Evolutionary conservation across 1,139 yeast species (phyloP).

Genomic region (Lodderomyces elongisporus): DNA sequence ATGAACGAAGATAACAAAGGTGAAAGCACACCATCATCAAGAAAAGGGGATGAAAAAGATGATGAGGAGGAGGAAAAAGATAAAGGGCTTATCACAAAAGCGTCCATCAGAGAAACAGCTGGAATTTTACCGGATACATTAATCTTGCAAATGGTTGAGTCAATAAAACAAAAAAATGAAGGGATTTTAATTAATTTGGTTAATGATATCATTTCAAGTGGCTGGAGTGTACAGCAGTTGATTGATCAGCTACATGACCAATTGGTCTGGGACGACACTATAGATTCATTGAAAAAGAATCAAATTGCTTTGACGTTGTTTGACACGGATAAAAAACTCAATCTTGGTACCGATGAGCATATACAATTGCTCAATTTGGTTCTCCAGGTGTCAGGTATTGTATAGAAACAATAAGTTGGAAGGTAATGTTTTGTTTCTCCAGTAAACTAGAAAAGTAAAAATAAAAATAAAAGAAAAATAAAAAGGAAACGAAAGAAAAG

Average conservation of each 20-base stretch:
- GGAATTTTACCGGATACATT: conserved; percentile 71
- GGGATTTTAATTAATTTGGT: conserved; percentile 41
- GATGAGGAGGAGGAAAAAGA: conserved; percentile 12
- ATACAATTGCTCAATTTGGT: conserved; percentile 72
- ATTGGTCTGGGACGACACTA: conserved; percentile 53
- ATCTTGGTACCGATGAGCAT: conserved; percentile 89
- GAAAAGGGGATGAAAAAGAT: too few species aligned
- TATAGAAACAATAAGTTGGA: conserved; percentile 18
- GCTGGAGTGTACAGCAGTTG: conserved; percentile 85
- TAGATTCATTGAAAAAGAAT: conserved; percentile 57
- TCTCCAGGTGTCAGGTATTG: conserved; percentile 47
- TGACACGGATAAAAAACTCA: conserved; percentile 67
- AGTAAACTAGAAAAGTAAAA: too few species aligned
- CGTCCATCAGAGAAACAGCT: conserved; percentile 66
- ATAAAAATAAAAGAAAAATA: too few species aligned
- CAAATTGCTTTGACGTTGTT: conserved; percentile 60
- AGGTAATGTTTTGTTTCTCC: neutral
- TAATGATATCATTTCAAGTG: conserved; percentile 57
- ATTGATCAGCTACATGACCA: conserved; percentile 76
- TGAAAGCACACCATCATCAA: too few species aligned
- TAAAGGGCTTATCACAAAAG: conserved; percentile 38
- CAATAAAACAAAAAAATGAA: conserved; percentile 34
- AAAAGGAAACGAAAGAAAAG: too few species aligned
- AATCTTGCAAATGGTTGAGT: conserved; percentile 39
- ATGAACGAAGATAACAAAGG: conserved; percentile 13